Conservation (phyloP, 441 rosid species). For the Pelargonium australe region DNA sequence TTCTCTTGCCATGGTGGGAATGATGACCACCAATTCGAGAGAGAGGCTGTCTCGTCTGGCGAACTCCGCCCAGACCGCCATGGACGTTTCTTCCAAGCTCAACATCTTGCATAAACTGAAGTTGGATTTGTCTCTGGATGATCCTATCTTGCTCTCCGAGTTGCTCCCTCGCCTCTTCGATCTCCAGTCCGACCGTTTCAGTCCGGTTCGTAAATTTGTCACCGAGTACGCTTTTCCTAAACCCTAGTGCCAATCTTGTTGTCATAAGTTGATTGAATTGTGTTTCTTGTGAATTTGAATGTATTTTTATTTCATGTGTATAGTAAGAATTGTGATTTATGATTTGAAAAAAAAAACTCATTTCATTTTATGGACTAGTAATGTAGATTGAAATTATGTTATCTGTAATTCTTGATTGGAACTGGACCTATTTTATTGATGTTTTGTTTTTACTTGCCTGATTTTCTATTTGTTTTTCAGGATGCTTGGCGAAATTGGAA, state of each 20-base stretch:
- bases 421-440: background rate
- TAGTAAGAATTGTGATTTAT: background rate
- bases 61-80: constrained; percentile 46
- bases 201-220: constrained; percentile 78
- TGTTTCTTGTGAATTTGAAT: background rate
- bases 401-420: background rate
- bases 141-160: constrained; percentile 42
- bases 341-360: background rate
- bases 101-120: constrained; percentile 52
- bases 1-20: constrained; percentile 41
- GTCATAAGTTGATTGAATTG: background rate
- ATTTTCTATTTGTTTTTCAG: constrained; percentile 28
- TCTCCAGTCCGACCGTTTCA: constrained; percentile 57
- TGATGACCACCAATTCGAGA: constrained; percentile 44
- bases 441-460: background rate
- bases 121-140: constrained; percentile 40
- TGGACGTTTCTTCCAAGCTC: constrained; percentile 66
- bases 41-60: constrained; percentile 48
- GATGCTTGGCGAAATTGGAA: constrained; percentile 79
- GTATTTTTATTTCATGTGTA: background rate
- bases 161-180: constrained; percentile 71
- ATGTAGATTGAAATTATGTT: background rate
- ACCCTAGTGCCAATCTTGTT: constrained; percentile 13
- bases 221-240: constrained; percentile 46
- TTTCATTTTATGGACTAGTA: background rate